Percentiles rank a stretch among this genome's conserved stretches.
These are phyloP conservation scores for Amauroascus niger DNA, from an alignment of 2,329 filamentous ascomycete genomes.

Conservation along the genomic window DNA sequence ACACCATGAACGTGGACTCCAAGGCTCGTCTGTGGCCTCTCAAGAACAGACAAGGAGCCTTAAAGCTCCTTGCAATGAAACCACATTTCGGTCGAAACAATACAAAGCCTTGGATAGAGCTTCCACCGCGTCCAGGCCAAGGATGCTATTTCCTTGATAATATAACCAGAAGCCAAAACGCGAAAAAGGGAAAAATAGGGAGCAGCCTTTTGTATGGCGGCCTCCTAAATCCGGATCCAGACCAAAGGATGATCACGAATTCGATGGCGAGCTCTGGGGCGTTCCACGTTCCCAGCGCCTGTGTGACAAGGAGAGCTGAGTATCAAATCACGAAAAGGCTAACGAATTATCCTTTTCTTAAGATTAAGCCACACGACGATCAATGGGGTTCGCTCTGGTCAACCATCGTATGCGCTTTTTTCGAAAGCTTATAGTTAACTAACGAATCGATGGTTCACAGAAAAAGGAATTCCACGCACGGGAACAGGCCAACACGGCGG, in stretches of 20 bases:
- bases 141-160: neutral
- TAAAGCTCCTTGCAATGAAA: neutral
- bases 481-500: neutral
- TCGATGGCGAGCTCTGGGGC: neutral
- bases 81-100: neutral
- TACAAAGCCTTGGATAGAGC: neutral
- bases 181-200: neutral
- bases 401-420: no score
- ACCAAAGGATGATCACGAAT: neutral
- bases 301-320: neutral
- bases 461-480: neutral
- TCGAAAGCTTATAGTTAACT: no score
- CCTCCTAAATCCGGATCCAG: neutral
- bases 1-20: neutral
- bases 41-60: neutral
- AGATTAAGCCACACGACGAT: conserved; percentile 1
- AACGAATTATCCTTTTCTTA: neutral
- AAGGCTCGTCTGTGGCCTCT: neutral
- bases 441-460: no score
- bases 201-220: neutral
- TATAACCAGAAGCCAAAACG: neutral
- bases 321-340: neutral
- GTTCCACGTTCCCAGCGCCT: neutral
- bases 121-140: neutral
- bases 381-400: neutral